Base-by-base conservation (phyloP, 768 basidiomycete species). In the Podaxis mareebaensis region DNA sequence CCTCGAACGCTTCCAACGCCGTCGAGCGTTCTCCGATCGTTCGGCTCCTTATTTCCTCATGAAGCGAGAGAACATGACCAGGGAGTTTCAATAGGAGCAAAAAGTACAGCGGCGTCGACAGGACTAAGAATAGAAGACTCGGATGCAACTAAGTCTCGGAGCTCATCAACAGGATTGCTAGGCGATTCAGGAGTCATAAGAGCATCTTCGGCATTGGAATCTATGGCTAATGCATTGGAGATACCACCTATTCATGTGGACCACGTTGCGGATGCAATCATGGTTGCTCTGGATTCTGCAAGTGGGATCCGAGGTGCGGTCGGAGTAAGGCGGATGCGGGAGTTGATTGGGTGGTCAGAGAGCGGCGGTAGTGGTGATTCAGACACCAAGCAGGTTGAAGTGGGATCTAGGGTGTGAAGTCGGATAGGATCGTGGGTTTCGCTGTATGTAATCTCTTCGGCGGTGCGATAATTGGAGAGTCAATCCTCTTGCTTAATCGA, bases 191-290 rank as follows among this genome's bases (percentile, higher is more conserved):
- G 67, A 67, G 60, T 61, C 64, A 67, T 55, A 64, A 33, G 46
- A 38, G 59, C 40, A 53, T 67, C 72, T 24, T 85, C 85, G 24
- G 71, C 85, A 15, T 75, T 91, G 44, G 79, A 85, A 36, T 87
- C 90, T 2, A 76, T 95, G 39, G 91, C 93, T 6, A 91, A 91
- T 65, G 87, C 91, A 17, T 75, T 98, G 56, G 82, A 84, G n/a
- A 89, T 90, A 60, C 93, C 91, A 33, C 96, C 97, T 1, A 86
- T 99, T 48, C 96, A 99, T 70, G 95, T 98, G 22, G 97, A 99
- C 69, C 93, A 95, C 65, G 94, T 99, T 51, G 97, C 91, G 2
- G 86, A 89, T 68, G 93, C 95, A 0, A 83, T 94, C 6, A 87
- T 90, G 64, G 80, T 88, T 20, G 82, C 84, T 39, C 78, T 89